A percentile compares a stretch with the other conserved stretches of the same genome.
Conservation (phyloP, 768 basidiomycete species). For the Sporobolomyces pararoseus region DNA sequence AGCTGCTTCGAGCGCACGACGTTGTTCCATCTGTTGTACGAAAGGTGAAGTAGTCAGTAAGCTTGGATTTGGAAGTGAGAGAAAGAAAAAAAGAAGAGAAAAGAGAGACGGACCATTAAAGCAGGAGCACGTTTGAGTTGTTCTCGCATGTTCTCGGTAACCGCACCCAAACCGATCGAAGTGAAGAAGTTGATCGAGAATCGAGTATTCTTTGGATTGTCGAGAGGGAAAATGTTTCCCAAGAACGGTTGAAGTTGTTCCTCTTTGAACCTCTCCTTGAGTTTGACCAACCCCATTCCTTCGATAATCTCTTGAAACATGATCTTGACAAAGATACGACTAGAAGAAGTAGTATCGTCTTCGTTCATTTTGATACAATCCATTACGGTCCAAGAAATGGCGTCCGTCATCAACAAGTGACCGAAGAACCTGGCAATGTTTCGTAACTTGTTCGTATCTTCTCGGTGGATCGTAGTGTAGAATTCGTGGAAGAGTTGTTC, state of each 20-base stretch:
- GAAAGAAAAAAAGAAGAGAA: conserved; percentile 24
- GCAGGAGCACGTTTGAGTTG: conserved; percentile 93
- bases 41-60: too few relatives aligned
- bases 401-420: conserved; percentile 77
- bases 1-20: conserved; percentile 35
- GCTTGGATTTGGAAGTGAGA: background rate
- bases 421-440: conserved; percentile 98
- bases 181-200: conserved; percentile 72
- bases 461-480: conserved; percentile 94
- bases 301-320: conserved; percentile 94
- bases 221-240: conserved; percentile 86
- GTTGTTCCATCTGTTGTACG: conserved; percentile 36
- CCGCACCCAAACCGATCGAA: conserved; percentile 77
- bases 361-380: conserved; percentile 88
- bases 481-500: conserved; percentile 84
- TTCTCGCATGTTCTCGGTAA: conserved; percentile 96
- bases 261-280: conserved; percentile 88
- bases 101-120: conserved; percentile 61
- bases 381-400: conserved; percentile 82
- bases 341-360: conserved; percentile 92
- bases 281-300: conserved; percentile 76
- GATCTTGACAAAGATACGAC: conserved; percentile 96
- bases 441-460: conserved; percentile 95
- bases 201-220: conserved; percentile 92
- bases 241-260: conserved; percentile 70